These are phyloP conservation scores for Penicillium sp. DNA, from an alignment of 2,329 filamentous ascomycete species.

Conservation along the genomic window DNA sequence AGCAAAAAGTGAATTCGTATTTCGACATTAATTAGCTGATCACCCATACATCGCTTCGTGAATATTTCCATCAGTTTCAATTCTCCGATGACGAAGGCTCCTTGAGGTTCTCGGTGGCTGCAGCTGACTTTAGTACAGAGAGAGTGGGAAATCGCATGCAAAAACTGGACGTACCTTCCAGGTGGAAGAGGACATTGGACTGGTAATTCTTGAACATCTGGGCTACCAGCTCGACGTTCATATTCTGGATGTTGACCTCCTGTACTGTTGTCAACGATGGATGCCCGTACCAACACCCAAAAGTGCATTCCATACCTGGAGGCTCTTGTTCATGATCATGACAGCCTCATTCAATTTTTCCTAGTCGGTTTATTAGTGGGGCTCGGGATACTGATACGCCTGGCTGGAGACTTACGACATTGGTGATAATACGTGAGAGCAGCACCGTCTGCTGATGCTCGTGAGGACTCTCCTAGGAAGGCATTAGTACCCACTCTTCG, in stretches of 20 bases:
- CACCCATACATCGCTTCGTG: conserved; percentile 34
- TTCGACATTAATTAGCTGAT: no score
- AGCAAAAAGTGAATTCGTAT: no score
- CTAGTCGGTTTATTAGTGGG: conserved; percentile 47
- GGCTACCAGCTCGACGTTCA: conserved; percentile 96
- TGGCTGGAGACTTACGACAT: conserved; percentile 67
- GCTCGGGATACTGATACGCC: background rate
- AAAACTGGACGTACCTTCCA: conserved; percentile 70
- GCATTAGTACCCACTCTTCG: no score
- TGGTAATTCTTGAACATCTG: conserved; percentile 99
- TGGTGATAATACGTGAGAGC: conserved; percentile 92
- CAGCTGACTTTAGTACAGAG: background rate
- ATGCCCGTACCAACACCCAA: background rate
- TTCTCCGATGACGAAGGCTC: conserved; percentile 59
- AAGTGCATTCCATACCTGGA: conserved; percentile 61
- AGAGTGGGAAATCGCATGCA: background rate
- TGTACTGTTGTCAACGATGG: conserved; percentile 38
- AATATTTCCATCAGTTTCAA: no score
- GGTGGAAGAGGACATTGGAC: conserved; percentile 92
- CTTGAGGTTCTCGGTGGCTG: conserved; percentile 79
- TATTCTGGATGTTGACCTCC: conserved; percentile 98
- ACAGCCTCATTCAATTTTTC: conserved; percentile 97
- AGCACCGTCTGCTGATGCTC: conserved; percentile 95
- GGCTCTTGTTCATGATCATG: conserved; percentile 84
- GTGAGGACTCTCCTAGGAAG: conserved; percentile 78